Evolutionary conservation across 495 filamentous ascomycete species (phyloP), one percentile per base, ranked within the genome.

Genomic region (Chaetomidium leptoderma): DNA sequence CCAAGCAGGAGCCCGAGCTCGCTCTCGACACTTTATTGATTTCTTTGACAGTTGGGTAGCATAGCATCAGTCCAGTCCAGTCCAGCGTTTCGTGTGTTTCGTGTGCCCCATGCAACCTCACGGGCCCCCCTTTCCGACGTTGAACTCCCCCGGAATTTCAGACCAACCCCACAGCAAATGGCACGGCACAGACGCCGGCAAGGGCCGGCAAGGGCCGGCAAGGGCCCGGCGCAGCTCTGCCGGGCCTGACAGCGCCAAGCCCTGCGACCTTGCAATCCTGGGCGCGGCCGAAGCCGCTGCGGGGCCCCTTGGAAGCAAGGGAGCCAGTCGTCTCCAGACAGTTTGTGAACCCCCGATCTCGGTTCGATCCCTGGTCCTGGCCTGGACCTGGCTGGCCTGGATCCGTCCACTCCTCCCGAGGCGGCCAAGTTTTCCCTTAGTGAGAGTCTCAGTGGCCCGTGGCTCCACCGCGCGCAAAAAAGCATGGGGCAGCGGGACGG

Each of bases 401-500:
- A 23, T 13, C 23, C 32, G 39, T 6, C n/a, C n/a, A n/a, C n/a
- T n/a, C n/a, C n/a, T n/a, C n/a, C n/a, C n/a, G n/a, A n/a, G n/a
- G n/a, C n/a, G n/a, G n/a, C n/a, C n/a, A n/a, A n/a, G n/a, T n/a
- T n/a, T n/a, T n/a, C n/a, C n/a, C n/a, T n/a, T n/a, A n/a, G n/a
- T n/a, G n/a, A n/a, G n/a, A n/a, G n/a, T n/a, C n/a, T n/a, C n/a
- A n/a, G n/a, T n/a, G n/a, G n/a, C n/a, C n/a, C n/a, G n/a, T 16
- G 46, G 29, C 47, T 51, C 55, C 55, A 58, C 55, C 47, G 29
- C 47, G 55, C 55, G 55, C 55, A 58, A 52, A 45, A 58, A 51
- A 58, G 16, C 39, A 58, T 40, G 35, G 26, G 30, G 8, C 13
- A 9, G n/a, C 40, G 27, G 46, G 35, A 50, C 9, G 35, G 35